Conservation (phyloP, 345 rosid genomes). For the Erucastrum elatum region DNA sequence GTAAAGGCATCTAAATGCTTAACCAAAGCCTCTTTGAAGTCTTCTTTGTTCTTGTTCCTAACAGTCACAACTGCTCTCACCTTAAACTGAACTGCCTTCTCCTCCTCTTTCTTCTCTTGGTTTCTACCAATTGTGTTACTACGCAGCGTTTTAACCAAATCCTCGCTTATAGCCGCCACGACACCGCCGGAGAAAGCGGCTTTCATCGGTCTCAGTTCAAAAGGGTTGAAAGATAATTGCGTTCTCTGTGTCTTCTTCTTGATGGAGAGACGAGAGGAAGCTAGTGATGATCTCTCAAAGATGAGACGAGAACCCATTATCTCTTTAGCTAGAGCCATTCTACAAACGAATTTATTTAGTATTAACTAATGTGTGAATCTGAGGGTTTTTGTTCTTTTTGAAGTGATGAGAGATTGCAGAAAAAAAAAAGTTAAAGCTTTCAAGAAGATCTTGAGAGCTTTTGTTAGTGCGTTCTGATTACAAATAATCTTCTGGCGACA, state of each 20-base stretch:
- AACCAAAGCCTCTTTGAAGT: constrained; percentile 66
- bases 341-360: background rate
- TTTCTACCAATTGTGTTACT: constrained; percentile 4
- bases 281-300: constrained; percentile 44
- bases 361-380: background rate
- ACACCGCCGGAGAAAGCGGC: constrained; percentile 25
- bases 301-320: constrained; percentile 54
- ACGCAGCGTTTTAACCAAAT: constrained; percentile 53
- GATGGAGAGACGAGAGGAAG: constrained; percentile 37
- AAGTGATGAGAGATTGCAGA: background rate
- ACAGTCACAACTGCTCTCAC: constrained; percentile 77
- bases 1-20: constrained; percentile 72
- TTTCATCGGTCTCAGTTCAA: constrained; percentile 27
- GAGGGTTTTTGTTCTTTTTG: background rate
- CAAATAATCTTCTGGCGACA: background rate
- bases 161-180: constrained; percentile 67
- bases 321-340: constrained; percentile 65
- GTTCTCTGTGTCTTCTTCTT: constrained; percentile 30
- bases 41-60: constrained; percentile 80
- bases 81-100: constrained; percentile 60
- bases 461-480: background rate
- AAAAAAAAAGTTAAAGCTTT: background rate
- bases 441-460: background rate
- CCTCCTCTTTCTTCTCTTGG: constrained; percentile 21
- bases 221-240: constrained; percentile 32